Percentiles rank a stretch among this genome's conserved stretches.
Evolutionary conservation across 495 filamentous ascomycete species (phyloP).

Genomic region (Lasiosphaeria miniovina): DNA sequence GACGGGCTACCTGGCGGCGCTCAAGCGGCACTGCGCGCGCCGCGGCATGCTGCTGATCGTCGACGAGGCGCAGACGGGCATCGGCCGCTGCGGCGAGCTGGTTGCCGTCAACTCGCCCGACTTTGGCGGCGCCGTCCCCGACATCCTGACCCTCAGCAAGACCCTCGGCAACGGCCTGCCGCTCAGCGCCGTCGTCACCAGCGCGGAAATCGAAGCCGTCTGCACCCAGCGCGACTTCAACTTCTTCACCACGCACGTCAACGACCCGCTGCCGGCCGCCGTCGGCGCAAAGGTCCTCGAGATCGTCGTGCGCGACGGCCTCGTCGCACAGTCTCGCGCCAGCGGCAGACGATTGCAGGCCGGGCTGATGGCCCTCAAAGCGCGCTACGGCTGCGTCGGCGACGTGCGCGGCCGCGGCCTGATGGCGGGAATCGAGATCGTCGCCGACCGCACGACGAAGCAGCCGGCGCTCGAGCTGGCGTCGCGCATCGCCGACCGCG

Average conservation of each 20-base stretch:
- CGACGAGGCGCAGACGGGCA: conserved; percentile 55
- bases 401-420: conserved; percentile 55
- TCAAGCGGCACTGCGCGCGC: conserved; percentile 46
- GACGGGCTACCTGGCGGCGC: conserved; percentile 43
- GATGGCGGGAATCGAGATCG: conserved; percentile 54
- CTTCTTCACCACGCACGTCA: conserved; percentile 47
- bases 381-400: conserved; percentile 53
- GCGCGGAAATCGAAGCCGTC: conserved; percentile 42
- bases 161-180: conserved; percentile 55
- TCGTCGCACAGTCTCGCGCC: conserved; percentile 38
- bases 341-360: conserved; percentile 42
- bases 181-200: conserved; percentile 49
- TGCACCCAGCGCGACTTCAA: conserved; percentile 35
- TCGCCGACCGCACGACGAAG: conserved; percentile 43
- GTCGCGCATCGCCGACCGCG: conserved; percentile 39
- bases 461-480: conserved; percentile 46
- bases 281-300: conserved; percentile 57
- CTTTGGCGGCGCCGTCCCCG: conserved; percentile 43
- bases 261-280: conserved; percentile 53
- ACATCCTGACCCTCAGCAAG: conserved; percentile 53
- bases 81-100: conserved; percentile 51
- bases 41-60: conserved; percentile 54
- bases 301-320: conserved; percentile 49
- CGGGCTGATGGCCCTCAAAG: conserved; percentile 40
- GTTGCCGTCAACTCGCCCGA: conserved; percentile 44